Base-by-base conservation (phyloP, 345 rosid species). In the Conringia planisiliqua region DNA sequence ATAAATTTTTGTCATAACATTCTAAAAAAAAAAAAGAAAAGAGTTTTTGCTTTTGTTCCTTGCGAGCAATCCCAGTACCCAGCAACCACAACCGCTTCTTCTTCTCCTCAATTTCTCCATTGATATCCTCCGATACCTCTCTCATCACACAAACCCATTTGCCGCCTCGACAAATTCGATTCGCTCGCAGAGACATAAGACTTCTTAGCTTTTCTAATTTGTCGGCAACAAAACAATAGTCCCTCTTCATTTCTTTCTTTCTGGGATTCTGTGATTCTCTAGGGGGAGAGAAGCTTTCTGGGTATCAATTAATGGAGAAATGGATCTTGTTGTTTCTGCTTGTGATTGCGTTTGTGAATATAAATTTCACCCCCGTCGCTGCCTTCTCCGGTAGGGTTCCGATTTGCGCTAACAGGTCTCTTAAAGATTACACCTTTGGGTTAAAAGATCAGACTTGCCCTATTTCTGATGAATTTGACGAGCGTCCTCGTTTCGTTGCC, bases 371-470 rank as follows among this genome's bases (percentile, higher is more conserved):
- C 58, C 65, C 50, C 61, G 62, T 38, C 61, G 68, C 1, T 29
- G 10, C 17, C 16, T 43, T 3, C 16, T 32, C 82, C 52, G 73
- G 42, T 66, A 77, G 70, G 71, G 74, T 63, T 79, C 80, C 89
- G 57, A 59, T 82, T 9, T 93, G 97, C 71, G 76, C 79, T 12
- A 40, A 10, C 40, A 83, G 57, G 68, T 67, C 90, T 30, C 36
- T 65, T 32, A 26, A 54, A 17, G 96, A 87, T 62, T 81, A 82
- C 72, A 76, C 85, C 86, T 80, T 86, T 39, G 80, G 80, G 68
- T 82, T 86, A 74, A 78, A 73, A 52, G 81, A 89, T 78, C 80
- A 64, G 29, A 56, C 32, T 62, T 90, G 87, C 66, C 72, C 38
- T 40, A 26, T 77, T 29, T 40, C 66, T 35, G 80, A 36, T 54